These are phyloP conservation scores for Trypanosoma caninum DNA, from an alignment of 208 protist genomes.

Conservation along the genomic window DNA sequence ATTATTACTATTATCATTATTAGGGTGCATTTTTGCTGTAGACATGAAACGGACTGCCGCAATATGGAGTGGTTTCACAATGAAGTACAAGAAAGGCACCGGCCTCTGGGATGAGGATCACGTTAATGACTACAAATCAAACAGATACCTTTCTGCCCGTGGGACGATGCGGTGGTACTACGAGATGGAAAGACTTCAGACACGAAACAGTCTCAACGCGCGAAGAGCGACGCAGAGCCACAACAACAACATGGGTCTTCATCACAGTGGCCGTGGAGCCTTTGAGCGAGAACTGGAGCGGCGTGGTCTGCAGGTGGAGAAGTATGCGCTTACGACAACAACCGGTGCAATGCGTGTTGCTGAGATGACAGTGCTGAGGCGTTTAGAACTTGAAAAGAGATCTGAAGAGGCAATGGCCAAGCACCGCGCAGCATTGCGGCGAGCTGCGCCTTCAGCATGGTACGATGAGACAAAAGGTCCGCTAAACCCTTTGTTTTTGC, in stretches of 20 bases:
- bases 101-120: constrained; percentile 89
- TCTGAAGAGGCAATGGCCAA: constrained; percentile 39
- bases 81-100: constrained; percentile 85
- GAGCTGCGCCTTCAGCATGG: constrained; percentile 61
- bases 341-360: constrained; percentile 73
- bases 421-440: constrained; percentile 27
- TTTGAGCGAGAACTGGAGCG: constrained; percentile 89
- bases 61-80: constrained; percentile 67
- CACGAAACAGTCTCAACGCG: constrained; percentile 56
- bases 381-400: constrained; percentile 68
- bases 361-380: constrained; percentile 81
- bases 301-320: constrained; percentile 67
- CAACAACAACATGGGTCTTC: constrained; percentile 87
- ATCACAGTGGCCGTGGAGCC: constrained; percentile 77
- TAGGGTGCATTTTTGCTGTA: not conserved
- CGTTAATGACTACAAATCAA: constrained; percentile 86
- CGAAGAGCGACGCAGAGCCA: constrained; percentile 66
- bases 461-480: constrained; percentile 80
- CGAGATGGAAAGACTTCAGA: constrained; percentile 77
- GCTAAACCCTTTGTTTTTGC: constrained; percentile 80
- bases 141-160: constrained; percentile 72
- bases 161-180: constrained; percentile 85
- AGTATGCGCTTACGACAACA: constrained; percentile 85
- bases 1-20: too few relatives aligned
- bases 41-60: constrained; percentile 36